Base-by-base conservation (phyloP, 2,329 filamentous ascomycete species). In the Aspergillus sp. region DNA sequence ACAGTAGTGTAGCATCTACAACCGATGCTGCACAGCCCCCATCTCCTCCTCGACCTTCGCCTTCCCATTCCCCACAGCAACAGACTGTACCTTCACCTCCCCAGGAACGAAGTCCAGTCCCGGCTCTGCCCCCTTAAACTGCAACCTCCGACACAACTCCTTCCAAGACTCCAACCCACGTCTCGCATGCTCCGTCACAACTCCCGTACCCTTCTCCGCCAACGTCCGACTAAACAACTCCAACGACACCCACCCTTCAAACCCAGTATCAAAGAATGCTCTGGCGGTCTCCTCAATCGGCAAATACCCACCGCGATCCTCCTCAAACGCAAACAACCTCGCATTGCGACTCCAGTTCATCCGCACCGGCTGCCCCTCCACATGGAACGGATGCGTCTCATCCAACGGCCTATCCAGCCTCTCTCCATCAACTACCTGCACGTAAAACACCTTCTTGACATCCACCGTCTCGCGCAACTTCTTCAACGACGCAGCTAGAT, bases 271-370 rank as follows among this genome's bases (percentile, higher is more conserved):
- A 9, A 91, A 82, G 52, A 92, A 83, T 0, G 86, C 83, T 41
- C 81, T 74, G 0, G 87, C 80, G 19, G 92, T 83, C 32, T 87
- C 81, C 57, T 81, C 77, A 6, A 89, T 81, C 0, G 90, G 90
- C 1, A 93, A 76, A 69, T 91, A 92, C 0, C 84, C 90, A 0
- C 88, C 88, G 2, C 80, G 75, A 2, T 86, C 76, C 70, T 82
- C 75, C 71, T 89, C 78, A 66, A 90, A 87, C 63, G 89, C 86
- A 69, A 90, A 92, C 3, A 90, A 73, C 17, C 91, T 80, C 63
- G 88, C 90, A 71, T 92, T 92, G 17, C 91, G 78, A 39, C 85
- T 91, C 91, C 91, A 94, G 69, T 84, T 91, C 91, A 94, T 93
- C 3, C 88, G 78, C 2, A 84, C 70, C 15, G 82, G 83, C 73